Evolutionary conservation across 1,139 yeast genomes (phyloP), one percentile per base, ranked within the genome.

Genomic region (Eremothecium coryli): DNA sequence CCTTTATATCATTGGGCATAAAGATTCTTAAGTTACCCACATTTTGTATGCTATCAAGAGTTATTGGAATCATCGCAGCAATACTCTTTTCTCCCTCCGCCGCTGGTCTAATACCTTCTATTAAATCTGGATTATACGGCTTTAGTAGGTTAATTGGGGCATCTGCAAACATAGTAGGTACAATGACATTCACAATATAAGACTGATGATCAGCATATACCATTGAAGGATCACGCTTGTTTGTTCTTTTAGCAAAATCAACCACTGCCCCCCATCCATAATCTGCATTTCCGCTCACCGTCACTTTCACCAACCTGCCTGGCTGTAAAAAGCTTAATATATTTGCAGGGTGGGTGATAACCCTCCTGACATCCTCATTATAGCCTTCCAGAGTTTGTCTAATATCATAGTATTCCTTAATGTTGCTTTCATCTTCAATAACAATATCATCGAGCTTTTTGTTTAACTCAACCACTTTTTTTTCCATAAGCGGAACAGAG

Each of bases 201-300:
- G 94, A 74, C 56, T 90, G 94, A 56, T 88, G 95, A 44, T 82
- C 93, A 10, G 78, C 65, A 49, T 61, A 77, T 10, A 65, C 62
- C 41, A 67, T 70, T 11, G 68, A 49, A 21, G 74, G 69, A 41
- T 70, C 69, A 52, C 77, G 67, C 53, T 74, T 77, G 47, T 67
- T 71, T 18, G 62, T 63, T 57, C 97, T 71, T 58, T 85, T 86
- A 32, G 71, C 68, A 49, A 78, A 82, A 25, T 76, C 73, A 6
- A 84, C 77, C 14, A 88, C 90, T 57, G 84, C 82, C 37, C 90
- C 96, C 98, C 98, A 93, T 8, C 95, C 96, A 55, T 86, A 93
- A 44, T 86, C 82, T 43, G 61, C 52, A 11, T 64, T 65, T 11
- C 71, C 59, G 23, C 44, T 52, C 34, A 61, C 43, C 38, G 70